Conservation (phyloP, 2,329 filamentous ascomycete genomes). For the Aspergillus texensis region DNA sequence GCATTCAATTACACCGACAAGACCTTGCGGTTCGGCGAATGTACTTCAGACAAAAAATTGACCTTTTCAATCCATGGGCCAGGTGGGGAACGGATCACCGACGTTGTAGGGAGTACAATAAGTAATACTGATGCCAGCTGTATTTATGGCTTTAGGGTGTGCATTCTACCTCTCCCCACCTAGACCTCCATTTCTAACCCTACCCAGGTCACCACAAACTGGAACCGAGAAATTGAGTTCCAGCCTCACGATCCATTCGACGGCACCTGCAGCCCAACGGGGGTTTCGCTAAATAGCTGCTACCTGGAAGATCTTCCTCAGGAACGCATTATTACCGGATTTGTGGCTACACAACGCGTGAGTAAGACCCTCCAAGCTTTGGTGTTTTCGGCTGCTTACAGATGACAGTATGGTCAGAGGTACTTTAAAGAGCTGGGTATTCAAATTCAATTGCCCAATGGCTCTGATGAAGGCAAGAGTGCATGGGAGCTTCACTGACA, state of each 20-base stretch:
- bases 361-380: background rate
- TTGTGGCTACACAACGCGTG: background rate
- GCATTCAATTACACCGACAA: background rate
- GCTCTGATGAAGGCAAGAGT: background rate
- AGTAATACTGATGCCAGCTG: background rate
- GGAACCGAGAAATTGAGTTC: background rate
- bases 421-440: background rate
- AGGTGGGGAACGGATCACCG: background rate
- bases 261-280: background rate
- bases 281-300: too few species aligned
- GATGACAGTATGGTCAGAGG: background rate
- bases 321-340: conserved; percentile 1
- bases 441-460: background rate
- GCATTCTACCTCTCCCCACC: background rate
- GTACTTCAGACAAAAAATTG: background rate
- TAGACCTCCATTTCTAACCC: background rate
- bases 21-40: background rate
- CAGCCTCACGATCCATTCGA: background rate
- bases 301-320: background rate
- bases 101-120: background rate
- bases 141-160: background rate
- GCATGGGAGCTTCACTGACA: background rate
- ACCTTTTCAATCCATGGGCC: background rate
- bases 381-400: background rate
- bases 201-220: background rate